These are phyloP conservation scores for Xylariaceae sp. DNA, from an alignment of 2,329 filamentous ascomycete species.

Conservation along the genomic window DNA sequence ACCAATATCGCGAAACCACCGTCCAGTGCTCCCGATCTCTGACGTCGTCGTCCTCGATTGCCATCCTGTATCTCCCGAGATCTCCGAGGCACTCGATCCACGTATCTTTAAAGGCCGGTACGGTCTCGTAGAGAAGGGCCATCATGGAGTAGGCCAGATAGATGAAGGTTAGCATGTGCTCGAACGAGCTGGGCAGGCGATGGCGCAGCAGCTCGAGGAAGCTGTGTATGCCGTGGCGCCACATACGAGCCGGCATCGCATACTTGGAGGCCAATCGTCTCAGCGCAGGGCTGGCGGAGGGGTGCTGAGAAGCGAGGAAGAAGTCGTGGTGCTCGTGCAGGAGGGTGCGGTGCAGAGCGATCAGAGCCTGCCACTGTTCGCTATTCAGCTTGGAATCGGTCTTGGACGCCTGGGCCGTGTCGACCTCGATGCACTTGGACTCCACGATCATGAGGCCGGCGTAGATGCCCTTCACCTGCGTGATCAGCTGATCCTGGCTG, in stretches of 20 bases:
- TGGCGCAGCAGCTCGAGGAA: slow-evolving; percentile 74
- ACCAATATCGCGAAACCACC: slow-evolving; percentile 75
- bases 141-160: slow-evolving; percentile 89
- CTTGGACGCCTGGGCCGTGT: slow-evolving; percentile 52
- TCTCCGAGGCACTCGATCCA: slow-evolving; percentile 95
- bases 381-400: slow-evolving; percentile 42
- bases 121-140: slow-evolving; percentile 78
- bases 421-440: slow-evolving; percentile 78
- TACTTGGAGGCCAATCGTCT: slow-evolving; percentile 71
- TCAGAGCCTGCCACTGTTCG: slow-evolving; percentile 80
- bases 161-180: slow-evolving; percentile 89
- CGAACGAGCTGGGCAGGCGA: slow-evolving; percentile 67
- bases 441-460: slow-evolving; percentile 81
- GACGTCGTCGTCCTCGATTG: slow-evolving; percentile 78
- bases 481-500: slow-evolving; percentile 70
- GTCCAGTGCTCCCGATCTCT: slow-evolving; percentile 77
- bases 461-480: slow-evolving; percentile 80
- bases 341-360: slow-evolving; percentile 73
- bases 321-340: slow-evolving; percentile 82
- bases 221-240: slow-evolving; percentile 84
- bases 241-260: slow-evolving; percentile 89
- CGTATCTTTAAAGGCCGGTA: slow-evolving; percentile 74
- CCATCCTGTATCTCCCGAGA: slow-evolving; percentile 80
- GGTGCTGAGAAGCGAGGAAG: slow-evolving; percentile 82
- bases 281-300: slow-evolving; percentile 64